Percentiles rank a stretch among this genome's conserved stretches.
Conservation (phyloP, 345 rosid genomes). For the Leavenworthia alabamica region DNA sequence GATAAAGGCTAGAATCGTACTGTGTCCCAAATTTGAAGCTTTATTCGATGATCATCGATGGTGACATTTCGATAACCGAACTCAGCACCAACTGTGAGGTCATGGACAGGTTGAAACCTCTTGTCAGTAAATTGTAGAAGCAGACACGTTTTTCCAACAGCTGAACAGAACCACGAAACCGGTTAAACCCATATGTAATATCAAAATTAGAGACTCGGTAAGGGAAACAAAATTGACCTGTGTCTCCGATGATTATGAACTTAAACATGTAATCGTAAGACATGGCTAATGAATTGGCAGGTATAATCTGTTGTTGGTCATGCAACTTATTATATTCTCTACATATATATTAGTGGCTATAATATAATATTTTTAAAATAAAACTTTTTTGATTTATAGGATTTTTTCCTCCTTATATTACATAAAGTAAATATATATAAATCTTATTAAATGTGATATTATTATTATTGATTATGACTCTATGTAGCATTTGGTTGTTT, state of each 20-base stretch:
- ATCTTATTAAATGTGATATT: not conserved
- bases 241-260: constrained; percentile 67
- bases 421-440: too few species aligned
- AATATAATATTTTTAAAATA: too few species aligned
- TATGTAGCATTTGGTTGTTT: not conserved
- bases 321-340: not conserved
- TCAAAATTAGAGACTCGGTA: not conserved
- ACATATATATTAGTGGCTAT: not conserved
- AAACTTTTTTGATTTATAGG: not conserved
- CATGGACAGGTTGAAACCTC: constrained; percentile 62
- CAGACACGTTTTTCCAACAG: constrained; percentile 59
- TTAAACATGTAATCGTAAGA: constrained; percentile 67
- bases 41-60: not conserved
- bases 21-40: not conserved
- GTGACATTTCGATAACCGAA: constrained; percentile 55
- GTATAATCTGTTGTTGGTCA: not conserved
- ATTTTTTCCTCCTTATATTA: not conserved
- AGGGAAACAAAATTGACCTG: constrained; percentile 29
- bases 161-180: constrained; percentile 33
- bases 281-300: constrained; percentile 28
- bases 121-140: constrained; percentile 67
- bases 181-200: not conserved
- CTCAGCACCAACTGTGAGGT: constrained; percentile 60
- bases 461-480: not conserved
- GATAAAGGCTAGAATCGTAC: not conserved